Conservation (phyloP, 441 rosid genomes). For the Gossypium schwendimanii region DNA sequence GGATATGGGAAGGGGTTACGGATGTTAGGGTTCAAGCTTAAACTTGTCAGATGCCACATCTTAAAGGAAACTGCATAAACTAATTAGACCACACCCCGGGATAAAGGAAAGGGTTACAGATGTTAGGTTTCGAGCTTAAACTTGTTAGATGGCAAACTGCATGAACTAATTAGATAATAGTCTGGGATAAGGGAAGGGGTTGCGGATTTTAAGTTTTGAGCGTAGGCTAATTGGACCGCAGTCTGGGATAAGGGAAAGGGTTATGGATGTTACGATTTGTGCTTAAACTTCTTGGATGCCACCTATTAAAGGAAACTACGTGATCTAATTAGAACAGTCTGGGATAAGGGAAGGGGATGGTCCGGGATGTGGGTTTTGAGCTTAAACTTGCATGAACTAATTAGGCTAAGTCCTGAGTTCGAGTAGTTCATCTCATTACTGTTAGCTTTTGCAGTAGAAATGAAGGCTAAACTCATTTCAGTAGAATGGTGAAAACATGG, state of each 20-base stretch:
- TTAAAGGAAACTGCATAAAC: neutral
- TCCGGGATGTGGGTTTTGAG: neutral
- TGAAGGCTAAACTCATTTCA: neutral
- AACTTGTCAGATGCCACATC: neutral
- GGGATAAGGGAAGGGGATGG: neutral
- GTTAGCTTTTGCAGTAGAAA: neutral
- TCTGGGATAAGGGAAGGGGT: neutral
- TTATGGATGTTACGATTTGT: neutral
- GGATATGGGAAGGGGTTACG: no score
- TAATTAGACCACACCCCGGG: neutral
- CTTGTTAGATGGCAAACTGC: no score
- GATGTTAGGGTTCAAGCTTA: neutral
- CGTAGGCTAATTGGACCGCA: neutral
- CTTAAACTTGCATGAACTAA: neutral
- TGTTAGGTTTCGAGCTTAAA: neutral
- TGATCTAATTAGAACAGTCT: neutral
- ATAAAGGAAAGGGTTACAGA: neutral
- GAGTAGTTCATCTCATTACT: neutral
- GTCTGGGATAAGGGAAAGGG: neutral
- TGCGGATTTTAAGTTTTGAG: neutral
- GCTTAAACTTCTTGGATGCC: neutral
- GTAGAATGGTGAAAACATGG: neutral
- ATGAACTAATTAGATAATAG: neutral
- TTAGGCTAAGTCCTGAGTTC: neutral
- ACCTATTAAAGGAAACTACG: neutral